Percentiles rank a stretch among this genome's conserved stretches.
These are phyloP conservation scores for Sporothrix inflata DNA, from an alignment of 2,329 filamentous ascomycete species.

Conservation along the genomic window DNA sequence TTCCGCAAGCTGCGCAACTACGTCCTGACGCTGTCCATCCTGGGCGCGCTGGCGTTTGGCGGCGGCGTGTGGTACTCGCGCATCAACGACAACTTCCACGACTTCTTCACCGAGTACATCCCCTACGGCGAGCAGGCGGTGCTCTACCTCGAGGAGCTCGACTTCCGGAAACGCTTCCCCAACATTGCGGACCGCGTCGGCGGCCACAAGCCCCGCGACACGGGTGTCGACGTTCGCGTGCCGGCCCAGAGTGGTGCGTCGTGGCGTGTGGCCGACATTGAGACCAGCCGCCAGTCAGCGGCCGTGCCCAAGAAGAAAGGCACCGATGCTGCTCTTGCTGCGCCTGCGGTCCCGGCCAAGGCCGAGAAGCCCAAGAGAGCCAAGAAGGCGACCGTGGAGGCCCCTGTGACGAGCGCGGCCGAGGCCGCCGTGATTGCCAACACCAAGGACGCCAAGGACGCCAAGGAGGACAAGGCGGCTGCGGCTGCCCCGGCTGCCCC, in stretches of 20 bases:
- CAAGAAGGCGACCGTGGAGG: background rate
- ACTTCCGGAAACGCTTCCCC: constrained; percentile 85
- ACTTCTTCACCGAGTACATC: constrained; percentile 95
- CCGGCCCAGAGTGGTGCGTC: constrained; percentile 83
- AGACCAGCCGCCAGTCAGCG: constrained; percentile 57
- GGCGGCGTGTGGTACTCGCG: constrained; percentile 92
- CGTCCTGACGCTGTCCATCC: constrained; percentile 73
- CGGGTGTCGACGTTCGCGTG: constrained; percentile 76
- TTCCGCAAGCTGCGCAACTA: constrained; percentile 76
- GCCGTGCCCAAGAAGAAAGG: constrained; percentile 35
- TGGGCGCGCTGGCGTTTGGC: constrained; percentile 77
- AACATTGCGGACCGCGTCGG: constrained; percentile 47
- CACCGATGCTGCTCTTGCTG: background rate
- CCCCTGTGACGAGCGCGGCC: constrained; percentile 4
- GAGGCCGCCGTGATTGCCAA: constrained; percentile 6
- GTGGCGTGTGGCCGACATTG: constrained; percentile 72
- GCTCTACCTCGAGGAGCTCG: constrained; percentile 91
- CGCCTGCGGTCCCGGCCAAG: constrained; percentile 8
- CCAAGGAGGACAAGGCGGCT: constrained; percentile 28
- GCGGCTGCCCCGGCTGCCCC: constrained; percentile 27
- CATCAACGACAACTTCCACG: constrained; percentile 96
- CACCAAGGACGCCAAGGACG: constrained; percentile 32
- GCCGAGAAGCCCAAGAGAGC: background rate
- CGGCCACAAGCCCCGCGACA: constrained; percentile 53
- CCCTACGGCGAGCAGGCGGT: constrained; percentile 94